phyloP scores from a whole-genome alignment of 1,139 yeast species.

The Magnusiomyces paraingens region DNA sequence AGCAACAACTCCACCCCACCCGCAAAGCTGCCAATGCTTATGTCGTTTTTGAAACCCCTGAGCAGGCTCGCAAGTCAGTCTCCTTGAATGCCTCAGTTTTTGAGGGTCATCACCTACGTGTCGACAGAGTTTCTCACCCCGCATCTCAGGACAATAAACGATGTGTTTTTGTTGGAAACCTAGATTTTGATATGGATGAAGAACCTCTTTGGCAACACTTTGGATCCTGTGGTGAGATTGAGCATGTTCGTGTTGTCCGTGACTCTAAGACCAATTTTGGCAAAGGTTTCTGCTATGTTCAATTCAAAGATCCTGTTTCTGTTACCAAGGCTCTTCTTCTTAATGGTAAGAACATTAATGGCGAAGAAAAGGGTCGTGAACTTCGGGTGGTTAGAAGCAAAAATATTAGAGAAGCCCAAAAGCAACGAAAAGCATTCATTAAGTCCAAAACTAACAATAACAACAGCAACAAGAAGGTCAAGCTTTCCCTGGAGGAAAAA shows the following conservation, averaged over 20 bases:
- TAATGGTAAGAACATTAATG: constrained; percentile 59
- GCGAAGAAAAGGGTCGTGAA: constrained; percentile 45
- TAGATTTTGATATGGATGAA: constrained; percentile 88
- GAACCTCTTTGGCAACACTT: constrained; percentile 86
- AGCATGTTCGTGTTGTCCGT: constrained; percentile 82
- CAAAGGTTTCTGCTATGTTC: constrained; percentile 95
- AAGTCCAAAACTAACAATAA: constrained; percentile 11
- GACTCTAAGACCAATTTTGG: constrained; percentile 93
- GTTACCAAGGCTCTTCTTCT: constrained; percentile 79
- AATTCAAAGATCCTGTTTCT: constrained; percentile 72
- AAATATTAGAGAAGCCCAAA: constrained; percentile 37
- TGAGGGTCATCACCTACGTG: constrained; percentile 70
- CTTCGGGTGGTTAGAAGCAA: constrained; percentile 78
- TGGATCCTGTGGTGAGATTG: constrained; percentile 60
- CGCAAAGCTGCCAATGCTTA: constrained; percentile 86
- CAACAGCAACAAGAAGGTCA: constrained; percentile 1
- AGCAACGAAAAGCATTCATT: constrained; percentile 20
- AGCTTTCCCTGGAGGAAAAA: constrained; percentile 42
- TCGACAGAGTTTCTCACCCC: constrained; percentile 90
- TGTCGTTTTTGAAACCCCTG: constrained; percentile 58
- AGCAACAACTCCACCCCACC: constrained; percentile 67
- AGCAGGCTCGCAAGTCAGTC: constrained; percentile 48
- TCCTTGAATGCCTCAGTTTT: constrained; percentile 62
- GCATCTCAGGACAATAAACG: constrained; percentile 76
- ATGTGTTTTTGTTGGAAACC: constrained; percentile 86